These are phyloP conservation scores for Heimioporus sp. DNA, from an alignment of 768 basidiomycete genomes.

Conservation along the genomic window DNA sequence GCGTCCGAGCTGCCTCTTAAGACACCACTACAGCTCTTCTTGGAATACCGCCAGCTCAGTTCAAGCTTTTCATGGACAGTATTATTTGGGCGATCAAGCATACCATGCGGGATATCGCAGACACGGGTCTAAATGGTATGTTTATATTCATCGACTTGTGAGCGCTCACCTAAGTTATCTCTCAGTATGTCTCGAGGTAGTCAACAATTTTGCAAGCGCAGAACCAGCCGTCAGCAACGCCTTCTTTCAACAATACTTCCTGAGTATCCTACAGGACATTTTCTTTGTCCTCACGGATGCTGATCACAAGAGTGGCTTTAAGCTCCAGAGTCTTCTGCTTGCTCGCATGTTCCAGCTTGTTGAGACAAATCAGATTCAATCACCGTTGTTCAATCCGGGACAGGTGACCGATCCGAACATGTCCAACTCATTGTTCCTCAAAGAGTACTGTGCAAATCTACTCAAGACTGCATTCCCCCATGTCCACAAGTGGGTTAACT, in stretches of 20 bases:
- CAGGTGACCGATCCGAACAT: conserved; percentile 67
- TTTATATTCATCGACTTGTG: conserved; percentile 1
- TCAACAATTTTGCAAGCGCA: conserved; percentile 90
- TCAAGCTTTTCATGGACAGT: conserved; percentile 98
- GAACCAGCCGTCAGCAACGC: conserved; percentile 78
- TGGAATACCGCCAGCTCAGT: conserved; percentile 84
- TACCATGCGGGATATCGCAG: conserved; percentile 97
- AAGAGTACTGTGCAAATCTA: conserved; percentile 83
- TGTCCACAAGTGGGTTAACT: conserved; percentile 67
- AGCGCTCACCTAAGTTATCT: conserved; percentile 3
- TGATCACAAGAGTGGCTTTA: conserved; percentile 99
- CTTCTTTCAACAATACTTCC: conserved; percentile 96
- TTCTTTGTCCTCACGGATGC: conserved; percentile 98
- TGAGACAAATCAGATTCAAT: conserved; percentile 73
- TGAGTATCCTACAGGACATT: conserved; percentile 90
- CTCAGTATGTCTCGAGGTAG: conserved; percentile 85
- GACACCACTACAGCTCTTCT: conserved; percentile 53
- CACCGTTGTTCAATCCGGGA: conserved; percentile 81
- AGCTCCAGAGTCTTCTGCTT: conserved; percentile 89
- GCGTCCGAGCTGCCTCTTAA: neutral
- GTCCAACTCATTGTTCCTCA: conserved; percentile 77
- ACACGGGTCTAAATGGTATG: conserved; percentile 78
- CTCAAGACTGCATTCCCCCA: conserved; percentile 91
- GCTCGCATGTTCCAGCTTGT: conserved; percentile 93
- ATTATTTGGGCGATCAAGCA: conserved; percentile 99